Conservation (phyloP, 164 flowering plant species). For the Magnolia kwangsiensis region DNA sequence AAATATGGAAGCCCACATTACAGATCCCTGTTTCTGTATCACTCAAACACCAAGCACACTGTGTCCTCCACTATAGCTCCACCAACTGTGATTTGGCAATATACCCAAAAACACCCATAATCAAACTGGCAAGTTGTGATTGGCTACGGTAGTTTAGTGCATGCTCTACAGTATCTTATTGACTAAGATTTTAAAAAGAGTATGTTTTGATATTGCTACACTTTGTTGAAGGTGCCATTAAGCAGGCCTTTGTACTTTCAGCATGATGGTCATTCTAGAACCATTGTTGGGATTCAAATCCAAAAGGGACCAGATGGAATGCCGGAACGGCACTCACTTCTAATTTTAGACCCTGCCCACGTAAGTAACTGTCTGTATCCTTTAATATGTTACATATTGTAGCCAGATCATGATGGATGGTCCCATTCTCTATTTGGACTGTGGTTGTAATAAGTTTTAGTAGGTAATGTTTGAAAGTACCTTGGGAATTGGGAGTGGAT, state of each 20-base stretch:
- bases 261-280: slow-evolving; percentile 92
- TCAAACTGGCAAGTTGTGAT: not conserved
- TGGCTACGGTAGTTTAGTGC: not conserved
- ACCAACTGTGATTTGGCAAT: not conserved
- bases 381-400: not conserved
- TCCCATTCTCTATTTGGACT: no score
- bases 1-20: not conserved
- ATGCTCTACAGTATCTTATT: not conserved
- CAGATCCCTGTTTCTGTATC: not conserved
- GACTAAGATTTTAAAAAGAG: not conserved
- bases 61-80: not conserved
- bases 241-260: slow-evolving; percentile 91
- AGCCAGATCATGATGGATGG: not conserved
- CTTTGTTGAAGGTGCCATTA: slow-evolving; percentile 10
- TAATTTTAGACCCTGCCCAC: slow-evolving; percentile 74
- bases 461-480: no score
- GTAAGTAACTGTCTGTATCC: slow-evolving; percentile 35
- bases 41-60: not conserved
- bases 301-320: slow-evolving; percentile 37
- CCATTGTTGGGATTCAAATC: slow-evolving; percentile 80
- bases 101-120: not conserved
- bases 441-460: no score
- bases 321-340: slow-evolving; percentile 42
- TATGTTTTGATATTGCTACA: slow-evolving; percentile 1
- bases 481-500: no score